phyloP scores from a whole-genome alignment of 108 stramenopile species.

The Cyclotella distinguenda region DNA sequence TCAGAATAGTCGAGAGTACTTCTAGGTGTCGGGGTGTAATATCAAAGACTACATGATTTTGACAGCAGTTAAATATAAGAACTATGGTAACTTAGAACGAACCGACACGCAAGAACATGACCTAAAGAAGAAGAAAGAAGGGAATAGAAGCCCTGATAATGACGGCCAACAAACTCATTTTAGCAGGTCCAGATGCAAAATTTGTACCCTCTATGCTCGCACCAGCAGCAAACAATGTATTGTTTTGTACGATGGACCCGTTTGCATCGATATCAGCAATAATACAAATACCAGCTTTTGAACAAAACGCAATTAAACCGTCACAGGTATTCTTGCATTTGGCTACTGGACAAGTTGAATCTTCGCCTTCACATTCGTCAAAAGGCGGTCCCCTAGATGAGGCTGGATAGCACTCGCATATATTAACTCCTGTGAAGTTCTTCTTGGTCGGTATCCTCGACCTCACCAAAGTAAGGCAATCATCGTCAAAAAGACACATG shows the following conservation, averaged over 20 bases:
- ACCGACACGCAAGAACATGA: too few species aligned
- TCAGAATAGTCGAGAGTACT: slow-evolving; percentile 39
- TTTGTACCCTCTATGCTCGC: too few species aligned
- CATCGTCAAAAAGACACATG: background rate
- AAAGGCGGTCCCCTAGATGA: background rate
- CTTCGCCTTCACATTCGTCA: slow-evolving; percentile 15
- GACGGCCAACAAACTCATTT: too few species aligned
- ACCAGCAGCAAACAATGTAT: too few species aligned
- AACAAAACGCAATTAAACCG: slow-evolving; percentile 16
- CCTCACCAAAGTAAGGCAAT: slow-evolving; percentile 26
- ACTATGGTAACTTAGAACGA: too few species aligned
- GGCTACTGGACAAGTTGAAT: slow-evolving; percentile 20
- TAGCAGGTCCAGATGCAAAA: too few species aligned
- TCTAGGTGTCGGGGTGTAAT: too few species aligned
- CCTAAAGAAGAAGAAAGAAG: too few species aligned
- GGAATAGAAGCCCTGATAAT: too few species aligned
- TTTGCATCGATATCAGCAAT: background rate
- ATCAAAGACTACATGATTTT: too few species aligned
- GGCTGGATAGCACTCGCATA: slow-evolving; percentile 2
- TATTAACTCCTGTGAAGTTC: slow-evolving; percentile 2
- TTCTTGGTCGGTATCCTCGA: slow-evolving; percentile 29
- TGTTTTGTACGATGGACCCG: too few species aligned
- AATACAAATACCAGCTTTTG: background rate
- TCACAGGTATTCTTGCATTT: slow-evolving; percentile 53
- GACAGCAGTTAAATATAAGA: too few species aligned